Evolutionary conservation across 192 early-diverging fungal species (phyloP), one percentile per base, ranked within the genome.

Genomic region (Funneliformis mosseae): DNA sequence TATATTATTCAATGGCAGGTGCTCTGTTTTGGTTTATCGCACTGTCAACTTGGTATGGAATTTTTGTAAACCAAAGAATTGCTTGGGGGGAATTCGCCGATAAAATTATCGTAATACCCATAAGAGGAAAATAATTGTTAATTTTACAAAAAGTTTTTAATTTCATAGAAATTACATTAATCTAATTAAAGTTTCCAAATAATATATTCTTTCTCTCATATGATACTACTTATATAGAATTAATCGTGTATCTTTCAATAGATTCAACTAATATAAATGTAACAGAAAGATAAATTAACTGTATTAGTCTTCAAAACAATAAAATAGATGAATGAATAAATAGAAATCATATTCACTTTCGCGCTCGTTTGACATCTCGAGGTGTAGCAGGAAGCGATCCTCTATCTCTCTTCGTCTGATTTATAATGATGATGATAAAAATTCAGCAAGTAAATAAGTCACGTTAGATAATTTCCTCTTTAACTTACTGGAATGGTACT

Each of bases 21-120:
- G 87, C 85, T 18, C 14, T 85, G 3, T 43, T 89, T 3, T 86
- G 86, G 82, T 84, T 91, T 72, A 77, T 90, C 38, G 41, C 86
- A 7, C 77, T 89, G 23, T 80, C 88, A 12, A 83, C 81, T 16
- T 94, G 93, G 93, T 88, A 89, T 69, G 85, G 83, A 18, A 66
- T 93, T 14, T 94, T 86, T 83, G 86, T 92, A 38, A 89, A 88
- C 67, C 79, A 89, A 41, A 87, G 93, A 27, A 84, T 87, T 67
- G 27, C 64, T 4, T 94, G 91, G 92, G 93, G 93, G 1, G 76
- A 62, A 16, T 68, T 84, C 21, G 92, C 88, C 1, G 93, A 94
- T 41, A 78, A 25, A 18, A 64, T 90, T 9, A 88, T 88, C 0
- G 89, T 90, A 55, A 21, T 55, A 21, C 50, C 50, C 14, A 21